Evolutionary conservation across 179 eudicot species (phyloP), one percentile per base, ranked within the genome.

Genomic region (Beta lomatogona): DNA sequence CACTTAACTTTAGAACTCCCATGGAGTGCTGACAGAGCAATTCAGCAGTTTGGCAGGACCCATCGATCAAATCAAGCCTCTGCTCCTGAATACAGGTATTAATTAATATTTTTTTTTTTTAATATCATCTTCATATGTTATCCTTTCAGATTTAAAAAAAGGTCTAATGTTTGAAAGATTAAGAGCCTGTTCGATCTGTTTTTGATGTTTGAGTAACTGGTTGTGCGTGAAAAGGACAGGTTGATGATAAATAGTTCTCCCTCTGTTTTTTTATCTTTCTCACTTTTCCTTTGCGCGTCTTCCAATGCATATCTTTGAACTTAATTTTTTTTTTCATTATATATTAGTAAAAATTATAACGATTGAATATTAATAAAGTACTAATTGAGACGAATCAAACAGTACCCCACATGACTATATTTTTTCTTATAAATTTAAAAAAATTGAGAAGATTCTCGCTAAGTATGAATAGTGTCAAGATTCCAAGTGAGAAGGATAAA

Each of bases 1-100:
- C 99, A 97, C 89, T 68, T 97, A 84, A 97, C 99, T 58, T 87
- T 97, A 77, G 99, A 97, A 85, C 89, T 97, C 70, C 99, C 99
- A 45, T 94, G 99, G 99, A 97, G 99, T 89, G 99, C 99, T 79
- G 98, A 97, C 84, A 89, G 97, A 85, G 99, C 99, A 79, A 97
- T 97, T 86, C 99, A 97, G 88, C 98, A 97, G 80, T 97, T 97
- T 85, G 99, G 99, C 31, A 91, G 99, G 91, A 97, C 99, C 71
- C 99, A 97, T 82, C 90, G 99, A 81, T 97, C 99, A 55, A 97
- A 97, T 89, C 99, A 97, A 89, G 92, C 98, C 75, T 94, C 97
- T 78, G 99, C 99, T 68, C 99, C 99, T 52, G 95, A 97, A 89
- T 97, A 97, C 82, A 92, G 98, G 99, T 93, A 76, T 53, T 10